These are phyloP conservation scores for Cladosporium sp. DNA, from an alignment of 2,329 filamentous ascomycete species.

Conservation along the genomic window DNA sequence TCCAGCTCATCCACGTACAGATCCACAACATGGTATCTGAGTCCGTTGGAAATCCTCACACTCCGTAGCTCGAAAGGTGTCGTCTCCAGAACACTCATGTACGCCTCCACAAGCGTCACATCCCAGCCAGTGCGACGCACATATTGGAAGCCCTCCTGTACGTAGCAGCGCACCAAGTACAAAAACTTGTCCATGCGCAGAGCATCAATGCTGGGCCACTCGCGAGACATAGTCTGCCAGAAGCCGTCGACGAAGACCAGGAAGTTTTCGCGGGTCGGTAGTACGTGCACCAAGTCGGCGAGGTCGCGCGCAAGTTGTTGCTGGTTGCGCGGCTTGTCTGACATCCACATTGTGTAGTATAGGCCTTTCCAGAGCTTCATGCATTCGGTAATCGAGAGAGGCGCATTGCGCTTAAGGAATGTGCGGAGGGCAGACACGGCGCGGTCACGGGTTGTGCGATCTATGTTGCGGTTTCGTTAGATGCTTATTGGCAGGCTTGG, in stretches of 20 bases:
- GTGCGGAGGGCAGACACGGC: constrained; percentile 72
- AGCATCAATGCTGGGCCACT: constrained; percentile 54
- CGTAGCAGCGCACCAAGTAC: constrained; percentile 74
- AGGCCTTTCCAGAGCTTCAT: constrained; percentile 94
- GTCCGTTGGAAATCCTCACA: constrained; percentile 71
- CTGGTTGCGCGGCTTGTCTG: constrained; percentile 83
- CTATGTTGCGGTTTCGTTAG: constrained; percentile 18
- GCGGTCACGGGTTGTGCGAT: constrained; percentile 33
- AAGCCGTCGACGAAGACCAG: constrained; percentile 51
- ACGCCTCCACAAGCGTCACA: constrained; percentile 42
- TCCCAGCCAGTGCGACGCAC: constrained; percentile 43
- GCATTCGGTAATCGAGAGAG: constrained; percentile 68
- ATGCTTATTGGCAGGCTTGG: background rate
- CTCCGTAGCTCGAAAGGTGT: constrained; percentile 49
- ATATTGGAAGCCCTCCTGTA: constrained; percentile 66
- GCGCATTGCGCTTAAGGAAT: constrained; percentile 67
- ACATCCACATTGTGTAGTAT: constrained; percentile 89
- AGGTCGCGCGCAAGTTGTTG: constrained; percentile 79
- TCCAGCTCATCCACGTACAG: constrained; percentile 90
- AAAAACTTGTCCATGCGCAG: constrained; percentile 85
- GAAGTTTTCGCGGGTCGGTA: constrained; percentile 48
- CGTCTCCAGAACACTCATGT: constrained; percentile 50
- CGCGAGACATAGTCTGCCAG: constrained; percentile 53
- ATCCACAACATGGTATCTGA: constrained; percentile 85
- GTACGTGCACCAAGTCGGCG: constrained; percentile 64